phyloP scores from a whole-genome alignment of 2,329 filamentous ascomycete species.

The Fusarium sororula region DNA sequence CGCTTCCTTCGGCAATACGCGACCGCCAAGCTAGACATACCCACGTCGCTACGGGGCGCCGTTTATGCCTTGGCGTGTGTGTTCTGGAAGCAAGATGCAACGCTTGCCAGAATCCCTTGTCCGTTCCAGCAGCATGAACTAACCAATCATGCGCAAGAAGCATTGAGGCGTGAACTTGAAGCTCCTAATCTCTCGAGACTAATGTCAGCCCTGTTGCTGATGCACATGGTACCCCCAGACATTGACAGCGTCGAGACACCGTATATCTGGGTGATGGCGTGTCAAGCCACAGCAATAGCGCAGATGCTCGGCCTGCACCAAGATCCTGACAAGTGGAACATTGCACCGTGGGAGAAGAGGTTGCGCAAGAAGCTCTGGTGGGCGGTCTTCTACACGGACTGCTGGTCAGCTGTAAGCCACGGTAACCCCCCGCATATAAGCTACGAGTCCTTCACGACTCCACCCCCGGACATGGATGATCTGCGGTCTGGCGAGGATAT shows the following conservation, averaged over 20 bases:
- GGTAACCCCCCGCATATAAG: constrained; percentile 58
- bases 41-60: constrained; percentile 55
- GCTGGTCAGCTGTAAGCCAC: constrained; percentile 57
- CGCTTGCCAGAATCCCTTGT: constrained; percentile 40
- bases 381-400: constrained; percentile 53
- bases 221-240: constrained; percentile 56
- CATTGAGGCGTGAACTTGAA: constrained; percentile 56
- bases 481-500: constrained; percentile 55
- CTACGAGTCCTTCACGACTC: constrained; percentile 52
- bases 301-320: constrained; percentile 58
- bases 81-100: constrained; percentile 52
- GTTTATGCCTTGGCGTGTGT: constrained; percentile 56
- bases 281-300: constrained; percentile 55
- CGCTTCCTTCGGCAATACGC: constrained; percentile 53
- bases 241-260: constrained; percentile 59
- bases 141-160: constrained; percentile 53
- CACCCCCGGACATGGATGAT: constrained; percentile 52
- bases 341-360: constrained; percentile 54
- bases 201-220: constrained; percentile 57
- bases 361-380: constrained; percentile 58
- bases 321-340: constrained; percentile 53
- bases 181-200: constrained; percentile 56
- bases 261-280: constrained; percentile 54
- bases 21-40: constrained; percentile 50
- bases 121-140: constrained; percentile 54